These are phyloP conservation scores for Gilbertella persicaria DNA, from an alignment of 371 early-diverging fungal species.

Conservation along the genomic window DNA sequence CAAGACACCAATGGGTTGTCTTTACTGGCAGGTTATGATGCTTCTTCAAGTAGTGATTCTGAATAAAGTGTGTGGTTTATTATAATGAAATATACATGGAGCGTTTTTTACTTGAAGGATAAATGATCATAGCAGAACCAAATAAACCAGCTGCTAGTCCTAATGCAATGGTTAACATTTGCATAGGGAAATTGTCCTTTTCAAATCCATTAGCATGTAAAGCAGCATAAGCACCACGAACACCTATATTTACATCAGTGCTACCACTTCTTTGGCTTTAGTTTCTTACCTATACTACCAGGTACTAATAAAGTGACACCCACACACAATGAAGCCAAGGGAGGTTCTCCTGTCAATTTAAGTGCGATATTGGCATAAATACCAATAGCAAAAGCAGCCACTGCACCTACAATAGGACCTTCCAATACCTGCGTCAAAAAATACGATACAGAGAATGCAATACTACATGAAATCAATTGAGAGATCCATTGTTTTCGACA, in stretches of 20 bases:
- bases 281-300: constrained; percentile 43
- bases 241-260: too few relatives aligned
- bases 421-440: constrained; percentile 41
- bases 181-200: constrained; percentile 33
- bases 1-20: constrained; percentile 29
- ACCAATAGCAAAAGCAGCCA: constrained; percentile 46
- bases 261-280: too few relatives aligned
- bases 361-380: constrained; percentile 44
- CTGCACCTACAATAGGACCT: constrained; percentile 34
- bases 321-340: constrained; percentile 40
- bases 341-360: constrained; percentile 38
- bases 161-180: constrained; percentile 43
- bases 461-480: constrained; percentile 27
- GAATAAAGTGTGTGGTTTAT: constrained; percentile 4
- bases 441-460: constrained; percentile 38
- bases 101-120: constrained; percentile 41
- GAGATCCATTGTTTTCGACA: constrained; percentile 38
- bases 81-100: constrained; percentile 44
- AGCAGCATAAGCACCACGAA: constrained; percentile 43
- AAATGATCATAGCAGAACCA: constrained; percentile 48
- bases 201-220: constrained; percentile 34
- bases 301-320: constrained; percentile 48
- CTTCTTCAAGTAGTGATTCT: constrained; percentile 4
- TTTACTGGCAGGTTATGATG: constrained; percentile 36
- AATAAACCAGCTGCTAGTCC: constrained; percentile 47